Evolutionary conservation across 2,329 filamentous ascomycete species (phyloP).

Genomic region (Penicillium sp.): DNA sequence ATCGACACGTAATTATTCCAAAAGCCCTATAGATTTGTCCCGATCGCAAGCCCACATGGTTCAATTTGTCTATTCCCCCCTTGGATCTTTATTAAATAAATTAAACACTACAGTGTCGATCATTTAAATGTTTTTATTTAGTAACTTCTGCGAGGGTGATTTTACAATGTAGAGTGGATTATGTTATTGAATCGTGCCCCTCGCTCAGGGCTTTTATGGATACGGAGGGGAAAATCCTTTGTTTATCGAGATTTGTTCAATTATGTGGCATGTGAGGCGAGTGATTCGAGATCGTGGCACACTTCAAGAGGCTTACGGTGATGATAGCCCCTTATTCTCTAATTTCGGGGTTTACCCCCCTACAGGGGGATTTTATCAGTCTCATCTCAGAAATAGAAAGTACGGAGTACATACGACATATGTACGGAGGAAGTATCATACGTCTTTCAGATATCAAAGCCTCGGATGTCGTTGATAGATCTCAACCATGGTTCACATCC

Average conservation of each 20-base stretch:
- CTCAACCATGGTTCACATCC: constrained; percentile 26
- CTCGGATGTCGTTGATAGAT: constrained; percentile 1
- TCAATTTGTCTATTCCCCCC: neutral
- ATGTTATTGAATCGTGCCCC: constrained; percentile 8
- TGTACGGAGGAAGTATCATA: no score
- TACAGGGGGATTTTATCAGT: constrained; percentile 4
- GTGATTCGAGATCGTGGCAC: constrained; percentile 26
- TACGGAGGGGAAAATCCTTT: constrained; percentile 10
- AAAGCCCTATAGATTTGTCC: constrained; percentile 12
- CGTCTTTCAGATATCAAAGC: neutral
- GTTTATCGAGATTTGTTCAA: constrained; percentile 18
- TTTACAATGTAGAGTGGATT: neutral
- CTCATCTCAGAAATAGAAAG: neutral
- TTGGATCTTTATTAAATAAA: constrained; percentile 9
- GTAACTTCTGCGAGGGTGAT: constrained; percentile 7
- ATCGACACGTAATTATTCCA: constrained; percentile 25
- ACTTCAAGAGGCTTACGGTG: constrained; percentile 5
- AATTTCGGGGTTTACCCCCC: neutral
- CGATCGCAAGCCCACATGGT: constrained; percentile 18
- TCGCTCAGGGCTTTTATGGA: constrained; percentile 5
- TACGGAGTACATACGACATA: no score
- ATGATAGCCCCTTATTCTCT: constrained; percentile 5
- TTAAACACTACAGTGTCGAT: constrained; percentile 10
- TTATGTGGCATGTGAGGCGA: constrained; percentile 30
- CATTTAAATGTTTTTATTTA: constrained; percentile 1